A percentile compares a stretch with the other conserved stretches of the same genome.
phyloP scores from a whole-genome alignment of 805 yeast species.

The Blastobotrys parvus region DNA sequence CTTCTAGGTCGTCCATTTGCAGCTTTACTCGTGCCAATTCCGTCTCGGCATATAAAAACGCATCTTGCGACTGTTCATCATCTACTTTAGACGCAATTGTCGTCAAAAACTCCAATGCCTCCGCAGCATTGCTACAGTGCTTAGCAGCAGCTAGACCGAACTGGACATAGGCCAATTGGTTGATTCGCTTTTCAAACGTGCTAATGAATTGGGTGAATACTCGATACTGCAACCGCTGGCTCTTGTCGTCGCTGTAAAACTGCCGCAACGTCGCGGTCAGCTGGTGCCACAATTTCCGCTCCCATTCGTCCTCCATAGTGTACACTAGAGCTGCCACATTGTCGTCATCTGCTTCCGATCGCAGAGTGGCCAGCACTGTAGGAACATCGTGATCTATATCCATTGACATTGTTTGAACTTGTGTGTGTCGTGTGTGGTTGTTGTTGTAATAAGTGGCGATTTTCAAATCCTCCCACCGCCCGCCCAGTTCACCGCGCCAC shows the following conservation, averaged over 20 bases:
- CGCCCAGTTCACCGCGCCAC: too few species aligned
- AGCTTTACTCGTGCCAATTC: conserved; percentile 72
- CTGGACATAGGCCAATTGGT: conserved; percentile 69
- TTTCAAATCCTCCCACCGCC: too few species aligned
- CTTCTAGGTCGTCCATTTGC: conserved; percentile 43
- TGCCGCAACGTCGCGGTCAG: conserved; percentile 58
- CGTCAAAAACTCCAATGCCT: conserved; percentile 43
- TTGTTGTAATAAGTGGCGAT: too few species aligned
- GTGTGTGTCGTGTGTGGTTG: not conserved
- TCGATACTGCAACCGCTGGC: conserved; percentile 50
- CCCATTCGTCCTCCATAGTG: conserved; percentile 75
- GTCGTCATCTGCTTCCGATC: conserved; percentile 51
- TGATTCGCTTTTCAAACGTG: conserved; percentile 60
- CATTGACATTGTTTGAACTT: conserved; percentile 14
- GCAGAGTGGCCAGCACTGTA: conserved; percentile 47
- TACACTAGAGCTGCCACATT: conserved; percentile 55
- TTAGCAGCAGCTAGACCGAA: conserved; percentile 53
- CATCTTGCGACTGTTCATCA: conserved; percentile 35
- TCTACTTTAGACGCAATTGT: conserved; percentile 39
- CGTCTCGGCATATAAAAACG: conserved; percentile 48
- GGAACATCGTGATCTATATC: conserved; percentile 33
- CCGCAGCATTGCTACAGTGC: conserved; percentile 35
- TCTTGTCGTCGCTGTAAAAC: conserved; percentile 49
- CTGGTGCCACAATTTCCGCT: conserved; percentile 92
- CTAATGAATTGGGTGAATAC: conserved; percentile 64